A percentile compares a stretch with the other conserved stretches of the same genome.
phyloP scores from a whole-genome alignment of 495 filamentous ascomycete species.

The Pyrenopolyporus hunteri region DNA sequence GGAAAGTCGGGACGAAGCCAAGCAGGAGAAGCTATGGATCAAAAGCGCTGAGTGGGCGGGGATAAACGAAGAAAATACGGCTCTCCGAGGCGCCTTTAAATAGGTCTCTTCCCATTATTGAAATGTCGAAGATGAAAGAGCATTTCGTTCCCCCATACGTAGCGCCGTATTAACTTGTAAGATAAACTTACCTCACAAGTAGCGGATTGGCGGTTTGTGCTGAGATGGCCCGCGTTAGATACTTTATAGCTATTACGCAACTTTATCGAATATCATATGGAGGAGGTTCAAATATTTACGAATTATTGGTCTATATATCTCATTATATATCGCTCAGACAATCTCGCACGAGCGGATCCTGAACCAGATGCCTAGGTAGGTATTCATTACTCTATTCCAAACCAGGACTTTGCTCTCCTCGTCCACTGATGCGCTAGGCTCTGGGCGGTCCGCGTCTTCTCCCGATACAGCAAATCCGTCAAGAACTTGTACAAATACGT shows the following conservation, averaged over 20 bases:
- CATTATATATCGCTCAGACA: too few species aligned
- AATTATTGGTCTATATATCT: too few species aligned
- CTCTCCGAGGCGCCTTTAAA: constrained; percentile 3
- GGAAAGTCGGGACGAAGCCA: constrained; percentile 46
- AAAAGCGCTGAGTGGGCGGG: constrained; percentile 30
- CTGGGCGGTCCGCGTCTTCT: constrained; percentile 49
- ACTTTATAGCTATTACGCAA: too few species aligned
- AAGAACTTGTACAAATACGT: constrained; percentile 59
- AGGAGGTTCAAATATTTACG: too few species aligned
- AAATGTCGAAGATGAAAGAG: not conserved
- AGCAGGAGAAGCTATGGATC: constrained; percentile 48
- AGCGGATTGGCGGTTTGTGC: too few species aligned
- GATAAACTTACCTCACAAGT: too few species aligned
- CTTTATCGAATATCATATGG: too few species aligned
- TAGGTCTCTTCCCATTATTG: not conserved
- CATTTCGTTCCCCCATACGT: too few species aligned
- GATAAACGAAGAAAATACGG: constrained; percentile 16
- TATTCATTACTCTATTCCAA: not conserved
- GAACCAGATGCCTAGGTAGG: not conserved
- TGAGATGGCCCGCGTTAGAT: too few species aligned
- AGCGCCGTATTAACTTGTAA: too few species aligned
- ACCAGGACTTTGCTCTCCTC: constrained; percentile 28
- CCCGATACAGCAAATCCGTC: constrained; percentile 53
- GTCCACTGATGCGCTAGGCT: constrained; percentile 53
- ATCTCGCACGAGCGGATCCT: too few species aligned